Evolutionary conservation across 192 early-diverging fungal genomes (phyloP), one percentile per base, ranked within the genome.

Genomic region (Coemansia sp.): DNA sequence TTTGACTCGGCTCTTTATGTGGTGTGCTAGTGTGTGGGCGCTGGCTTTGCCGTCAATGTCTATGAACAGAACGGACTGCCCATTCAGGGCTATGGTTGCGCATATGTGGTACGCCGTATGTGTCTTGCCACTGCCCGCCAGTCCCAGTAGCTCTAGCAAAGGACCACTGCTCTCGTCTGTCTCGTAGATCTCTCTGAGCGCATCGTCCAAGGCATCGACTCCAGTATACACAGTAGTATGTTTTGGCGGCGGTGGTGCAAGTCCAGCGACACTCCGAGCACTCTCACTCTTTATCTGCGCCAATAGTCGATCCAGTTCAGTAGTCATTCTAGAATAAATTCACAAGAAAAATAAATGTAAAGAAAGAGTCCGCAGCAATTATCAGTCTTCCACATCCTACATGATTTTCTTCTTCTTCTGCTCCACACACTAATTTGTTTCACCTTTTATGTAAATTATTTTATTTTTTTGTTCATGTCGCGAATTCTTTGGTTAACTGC

Each of bases 91-190:
- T 0, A n/a, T 13, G 8, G 37, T 59, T 16, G 72, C 68, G 52
- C 75, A 72, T 13, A 82, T 74, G 46, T 67, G 74, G 42, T 70
- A 75, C 14, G 76, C 59, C 19, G 59, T 39, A 21, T 82, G 80
- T 1, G 72, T 82, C 39, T 82, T 82, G 62, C 80, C 80, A 52
- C 80, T 77, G 42, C 72, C 80, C 5, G 80, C 53, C 23, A 37
- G 21, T 1, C 80, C 80, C 11, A 70, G 62, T 3, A 73, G 74
- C 63, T 82, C 80, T 16, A 82, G 46, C 14, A 82, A 33, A 28
- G 64, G 23, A 10, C 46, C 17, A 13, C 37, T 16, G 30, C 16
- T 58, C 28, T 58, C 30, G 59, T 28, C 4, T 11, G 19, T 28
- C 1, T 6, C 39, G 40, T 40, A 21, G 1, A 44, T 23, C 62